phyloP scores from a whole-genome alignment of 805 yeast genomes.

The Metschnikowia picachoensis region DNA sequence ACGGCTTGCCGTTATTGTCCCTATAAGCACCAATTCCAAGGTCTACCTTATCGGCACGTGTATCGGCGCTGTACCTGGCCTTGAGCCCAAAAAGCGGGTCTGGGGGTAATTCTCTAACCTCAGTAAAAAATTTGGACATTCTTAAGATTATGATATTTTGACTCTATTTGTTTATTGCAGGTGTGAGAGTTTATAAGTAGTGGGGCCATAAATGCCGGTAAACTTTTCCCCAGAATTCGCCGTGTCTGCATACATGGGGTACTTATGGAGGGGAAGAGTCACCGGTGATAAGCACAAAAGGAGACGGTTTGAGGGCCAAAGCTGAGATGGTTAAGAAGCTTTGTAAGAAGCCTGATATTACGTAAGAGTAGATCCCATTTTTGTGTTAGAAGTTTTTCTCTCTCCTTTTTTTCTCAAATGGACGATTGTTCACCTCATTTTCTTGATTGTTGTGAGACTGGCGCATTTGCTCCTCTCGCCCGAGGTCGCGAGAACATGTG shows the following conservation, averaged over 20 bases:
- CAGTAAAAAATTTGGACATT: constrained; percentile 42
- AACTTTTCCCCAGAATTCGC: constrained; percentile 1
- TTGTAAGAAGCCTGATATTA: no score
- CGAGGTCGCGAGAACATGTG: no score
- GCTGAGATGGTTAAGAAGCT: no score
- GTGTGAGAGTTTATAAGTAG: neutral
- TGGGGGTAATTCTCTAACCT: constrained; percentile 65
- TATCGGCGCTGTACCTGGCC: constrained; percentile 57
- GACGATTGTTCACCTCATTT: no score
- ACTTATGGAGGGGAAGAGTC: constrained; percentile 4
- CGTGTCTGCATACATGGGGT: no score
- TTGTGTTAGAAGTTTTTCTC: no score
- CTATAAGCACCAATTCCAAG: constrained; percentile 81
- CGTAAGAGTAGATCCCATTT: no score
- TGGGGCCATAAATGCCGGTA: neutral
- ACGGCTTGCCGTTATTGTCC: constrained; percentile 65
- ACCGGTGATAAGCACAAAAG: constrained; percentile 3
- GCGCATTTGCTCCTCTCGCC: no score
- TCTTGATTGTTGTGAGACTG: no score
- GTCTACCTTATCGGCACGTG: constrained; percentile 69
- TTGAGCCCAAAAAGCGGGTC: constrained; percentile 85
- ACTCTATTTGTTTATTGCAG: neutral
- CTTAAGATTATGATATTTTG: neutral
- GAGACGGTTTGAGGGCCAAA: neutral
- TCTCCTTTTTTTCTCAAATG: no score